These are phyloP conservation scores for Phytopythium oedochilum DNA, from an alignment of 352 stramenopile genomes.

Conservation along the genomic window DNA sequence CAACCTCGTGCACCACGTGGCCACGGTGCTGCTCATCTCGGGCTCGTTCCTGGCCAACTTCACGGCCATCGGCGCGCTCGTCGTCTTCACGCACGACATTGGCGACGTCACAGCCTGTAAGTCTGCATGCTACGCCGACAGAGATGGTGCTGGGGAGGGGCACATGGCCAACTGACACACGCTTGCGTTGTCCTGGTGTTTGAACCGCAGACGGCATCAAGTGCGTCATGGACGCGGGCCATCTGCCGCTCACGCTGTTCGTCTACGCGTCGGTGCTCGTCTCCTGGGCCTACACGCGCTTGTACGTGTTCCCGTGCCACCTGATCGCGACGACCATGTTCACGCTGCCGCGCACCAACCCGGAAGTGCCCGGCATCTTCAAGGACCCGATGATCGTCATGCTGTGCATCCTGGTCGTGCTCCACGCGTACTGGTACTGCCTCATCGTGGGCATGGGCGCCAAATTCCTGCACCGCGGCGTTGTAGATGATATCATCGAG, in stretches of 20 bases:
- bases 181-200: not conserved
- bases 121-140: slow-evolving; percentile 5
- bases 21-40: slow-evolving; percentile 55
- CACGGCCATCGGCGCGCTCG: slow-evolving; percentile 33
- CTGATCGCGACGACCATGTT: slow-evolving; percentile 31
- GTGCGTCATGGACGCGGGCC: slow-evolving; percentile 29
- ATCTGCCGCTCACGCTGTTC: slow-evolving; percentile 20
- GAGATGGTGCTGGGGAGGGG: no score
- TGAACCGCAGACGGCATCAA: slow-evolving; percentile 26
- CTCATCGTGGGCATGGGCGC: slow-evolving; percentile 42
- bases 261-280: slow-evolving; percentile 32
- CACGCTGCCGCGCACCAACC: slow-evolving; percentile 20
- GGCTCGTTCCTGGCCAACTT: slow-evolving; percentile 55
- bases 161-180: slow-evolving; percentile 5
- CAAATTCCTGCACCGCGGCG: slow-evolving; percentile 24
- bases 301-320: slow-evolving; percentile 41
- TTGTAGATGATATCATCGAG: slow-evolving; percentile 33
- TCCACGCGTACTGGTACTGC: slow-evolving; percentile 40
- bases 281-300: slow-evolving; percentile 37
- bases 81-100: slow-evolving; percentile 51
- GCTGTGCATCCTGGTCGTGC: slow-evolving; percentile 33
- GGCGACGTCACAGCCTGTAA: slow-evolving; percentile 50
- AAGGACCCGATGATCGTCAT: slow-evolving; percentile 28
- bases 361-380: slow-evolving; percentile 29
- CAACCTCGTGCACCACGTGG: slow-evolving; percentile 53